Conservation (phyloP, 177 flowering plant genomes). For the Tripterygium wilfordii region DNA sequence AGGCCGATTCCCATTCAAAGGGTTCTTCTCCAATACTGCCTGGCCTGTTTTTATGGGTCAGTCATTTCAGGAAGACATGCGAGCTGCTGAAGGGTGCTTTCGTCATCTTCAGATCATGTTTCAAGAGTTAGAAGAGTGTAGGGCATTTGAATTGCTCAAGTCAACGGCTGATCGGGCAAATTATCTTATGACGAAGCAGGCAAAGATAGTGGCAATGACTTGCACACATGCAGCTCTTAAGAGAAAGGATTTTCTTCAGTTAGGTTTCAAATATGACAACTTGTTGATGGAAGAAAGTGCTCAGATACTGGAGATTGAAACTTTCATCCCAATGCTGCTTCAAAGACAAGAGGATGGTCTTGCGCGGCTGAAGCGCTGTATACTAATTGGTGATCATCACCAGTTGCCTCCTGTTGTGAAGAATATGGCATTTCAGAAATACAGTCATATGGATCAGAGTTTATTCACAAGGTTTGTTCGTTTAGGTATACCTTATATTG, state of each 20-base stretch:
- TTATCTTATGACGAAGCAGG: conserved; percentile 96
- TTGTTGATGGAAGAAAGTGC: conserved; percentile 99
- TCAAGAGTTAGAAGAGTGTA: conserved; percentile 94
- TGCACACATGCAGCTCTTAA: conserved; percentile 99
- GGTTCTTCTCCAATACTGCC: conserved; percentile 75
- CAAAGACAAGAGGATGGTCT: conserved; percentile 98
- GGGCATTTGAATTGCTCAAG: conserved; percentile 97
- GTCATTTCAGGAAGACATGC: conserved; percentile 92
- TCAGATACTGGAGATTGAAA: conserved; percentile 94
- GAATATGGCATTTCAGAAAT: conserved; percentile 99
- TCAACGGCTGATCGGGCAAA: conserved; percentile 97
- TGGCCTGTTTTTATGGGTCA: conserved; percentile 73
- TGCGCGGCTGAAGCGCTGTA: conserved; percentile 95
- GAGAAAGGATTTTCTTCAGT: conserved; percentile 89
- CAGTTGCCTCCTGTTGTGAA: conserved; percentile 99
- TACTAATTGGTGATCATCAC: conserved; percentile 98
- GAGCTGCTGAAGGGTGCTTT: conserved; percentile 90
- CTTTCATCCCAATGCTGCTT: conserved; percentile 96
- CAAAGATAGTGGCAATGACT: conserved; percentile 99
- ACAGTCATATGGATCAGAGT: conserved; percentile 99
- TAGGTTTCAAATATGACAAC: conserved; percentile 96
- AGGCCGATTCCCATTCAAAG: conserved; percentile 85
- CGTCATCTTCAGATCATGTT: conserved; percentile 89
- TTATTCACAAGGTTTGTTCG: conserved; percentile 97
- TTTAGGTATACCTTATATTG: conserved; percentile 91